Evolutionary conservation across 768 basidiomycete species (phyloP), one percentile per base, ranked within the genome.

Genomic region (Leccinum truebloodii): DNA sequence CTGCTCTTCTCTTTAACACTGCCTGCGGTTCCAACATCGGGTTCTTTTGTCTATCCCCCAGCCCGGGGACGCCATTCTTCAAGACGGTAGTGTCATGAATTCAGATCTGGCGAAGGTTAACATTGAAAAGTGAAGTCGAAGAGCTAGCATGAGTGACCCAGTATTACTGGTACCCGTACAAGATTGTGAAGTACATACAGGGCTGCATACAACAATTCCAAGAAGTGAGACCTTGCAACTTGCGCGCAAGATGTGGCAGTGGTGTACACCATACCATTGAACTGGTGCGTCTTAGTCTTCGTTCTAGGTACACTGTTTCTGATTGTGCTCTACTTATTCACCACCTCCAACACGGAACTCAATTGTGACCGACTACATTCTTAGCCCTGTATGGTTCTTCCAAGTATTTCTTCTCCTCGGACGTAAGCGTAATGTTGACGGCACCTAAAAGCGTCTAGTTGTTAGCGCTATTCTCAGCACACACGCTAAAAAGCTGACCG

Each of bases 341-440:
- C 13, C 12, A 10, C 54, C 13, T 7, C 12, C n/a, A 24, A 14
- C 12, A 22, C 10, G 16, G 18, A 28, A 18, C 41, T 74, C 63
- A 78, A 16, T 48, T 49, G 67, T 84, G 81, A 12, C 86, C 83
- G n/a, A 81, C 65, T 16, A 84, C 71, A 1, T 60, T 62, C 59
- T 76, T 54, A 4, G 60, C 20, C 28, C 35, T 48, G 52, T 61
- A 61, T n/a, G 60, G 59, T 54, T 60, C 60, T 26, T 61, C 60
- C 22, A 61, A 13, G 34, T 61, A 61, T 39, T 48, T 61, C 59
- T 37, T 37, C 60, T 61, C 59, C 35, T 61, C 60, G 9, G 60
- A 18, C 9, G 60, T 61, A 13, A 61, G 59, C 13, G 60, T 35
- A 30, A 61, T 61, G 24, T 54, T 48, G 52, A 61, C 49, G 20